These are phyloP conservation scores for Boletellus emodensis DNA, from an alignment of 768 basidiomycete species.

Conservation along the genomic window DNA sequence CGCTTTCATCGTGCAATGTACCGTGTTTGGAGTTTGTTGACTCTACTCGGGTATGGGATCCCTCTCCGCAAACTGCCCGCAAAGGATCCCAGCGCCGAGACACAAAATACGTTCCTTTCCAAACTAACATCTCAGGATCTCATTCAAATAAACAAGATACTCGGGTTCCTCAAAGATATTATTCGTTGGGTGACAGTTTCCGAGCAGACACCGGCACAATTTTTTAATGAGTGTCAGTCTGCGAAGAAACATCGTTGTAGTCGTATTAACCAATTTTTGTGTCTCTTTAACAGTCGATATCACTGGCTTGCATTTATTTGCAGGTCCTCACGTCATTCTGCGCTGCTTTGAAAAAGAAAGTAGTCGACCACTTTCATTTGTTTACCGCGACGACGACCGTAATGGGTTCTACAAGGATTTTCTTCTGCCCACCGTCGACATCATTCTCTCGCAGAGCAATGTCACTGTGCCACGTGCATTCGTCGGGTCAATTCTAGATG, in stretches of 20 bases:
- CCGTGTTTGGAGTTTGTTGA: slow-evolving; percentile 8
- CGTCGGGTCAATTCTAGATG: slow-evolving; percentile 15
- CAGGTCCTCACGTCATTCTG: slow-evolving; percentile 13
- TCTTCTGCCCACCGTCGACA: background rate
- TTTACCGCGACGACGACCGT: too few species aligned
- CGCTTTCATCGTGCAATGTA: slow-evolving; percentile 14
- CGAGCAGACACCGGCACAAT: too few species aligned
- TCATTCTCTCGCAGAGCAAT: slow-evolving; percentile 4
- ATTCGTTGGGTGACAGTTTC: background rate
- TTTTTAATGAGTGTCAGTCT: too few species aligned
- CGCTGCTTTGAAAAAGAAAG: slow-evolving; percentile 13
- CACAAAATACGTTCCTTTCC: slow-evolving; percentile 11
- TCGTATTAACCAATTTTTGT: too few species aligned
- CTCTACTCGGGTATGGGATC: slow-evolving; percentile 3
- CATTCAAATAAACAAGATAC: slow-evolving; percentile 12
- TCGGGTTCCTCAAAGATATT: slow-evolving; percentile 3
- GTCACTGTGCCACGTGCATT: background rate
- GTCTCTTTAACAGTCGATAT: too few species aligned
- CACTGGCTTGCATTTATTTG: slow-evolving; percentile 7
- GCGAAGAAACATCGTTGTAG: too few species aligned
- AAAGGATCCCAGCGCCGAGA: background rate
- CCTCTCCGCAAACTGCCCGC: background rate
- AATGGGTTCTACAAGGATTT: slow-evolving; percentile 3
- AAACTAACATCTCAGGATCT: slow-evolving; percentile 16
- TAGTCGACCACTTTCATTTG: slow-evolving; percentile 2